Evolutionary conservation across 441 rosid species (phyloP), one percentile per base, ranked within the genome.

Genomic region (Raphanus hybrid): DNA sequence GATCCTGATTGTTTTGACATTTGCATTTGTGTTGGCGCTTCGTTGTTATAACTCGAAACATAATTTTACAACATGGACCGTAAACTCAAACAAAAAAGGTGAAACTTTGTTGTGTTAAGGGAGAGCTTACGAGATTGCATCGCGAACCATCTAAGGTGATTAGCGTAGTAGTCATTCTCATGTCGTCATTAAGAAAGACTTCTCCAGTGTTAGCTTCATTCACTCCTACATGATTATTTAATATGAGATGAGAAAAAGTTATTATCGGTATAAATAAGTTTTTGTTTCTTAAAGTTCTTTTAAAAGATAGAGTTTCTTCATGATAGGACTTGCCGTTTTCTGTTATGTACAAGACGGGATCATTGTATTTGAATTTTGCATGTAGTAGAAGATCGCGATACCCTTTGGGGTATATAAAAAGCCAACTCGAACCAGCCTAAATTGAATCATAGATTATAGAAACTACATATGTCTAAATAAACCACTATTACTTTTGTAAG

Each of bases 401-500:
- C 85, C 85, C 64, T 70, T 70, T 14, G 0, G 87, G 85, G 67
- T 77, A 84, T 3, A 80, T 58, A 61, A 75, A 14, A 50, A 81
- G 83, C 80, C 83, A 76, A 20, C 20, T 62, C 32, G 84, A 81
- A 4, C 67, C 86, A 37, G 73, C 80, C 84, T 84, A 8, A 61
- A 61, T 26, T 6, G 39, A 61, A 12, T 60, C 64, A 60, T 12
- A 60, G 9, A 60, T 27, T 27, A 2, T 60, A 61, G 14, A 60
- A 6, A 27, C 6, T 27, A 60, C 8, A 43, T 5, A 11, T 61
- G 52, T 45, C 14, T 45, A 12, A 43, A 43, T 48, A 48, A 48
- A 50, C 8, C 55, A 50, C 55, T n/a, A 50, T 50, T 50, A 50
- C 55, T n/a, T n/a, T 50, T 50, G 52, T 12, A 45, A 45, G 52